Conservation (phyloP, 2,329 filamentous ascomycete species). For the Colletotrichum godetiae region DNA sequence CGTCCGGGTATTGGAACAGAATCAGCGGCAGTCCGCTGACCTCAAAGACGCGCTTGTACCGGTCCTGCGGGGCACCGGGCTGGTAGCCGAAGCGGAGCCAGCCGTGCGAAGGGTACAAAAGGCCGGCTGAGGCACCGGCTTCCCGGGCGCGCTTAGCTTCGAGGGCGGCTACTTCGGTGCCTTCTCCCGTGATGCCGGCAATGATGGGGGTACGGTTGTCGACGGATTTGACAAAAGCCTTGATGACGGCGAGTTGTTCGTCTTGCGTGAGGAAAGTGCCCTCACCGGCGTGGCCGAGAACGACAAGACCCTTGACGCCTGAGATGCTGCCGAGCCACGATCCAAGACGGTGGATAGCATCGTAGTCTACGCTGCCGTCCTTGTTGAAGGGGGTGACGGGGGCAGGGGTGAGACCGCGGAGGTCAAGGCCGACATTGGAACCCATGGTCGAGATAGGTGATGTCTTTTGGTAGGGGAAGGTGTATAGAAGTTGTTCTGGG, state of each 20-base stretch:
- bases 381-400: constrained; percentile 63
- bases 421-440: constrained; percentile 48
- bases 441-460: constrained; percentile 38
- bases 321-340: constrained; percentile 63
- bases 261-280: constrained; percentile 63
- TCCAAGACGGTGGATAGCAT: constrained; percentile 63
- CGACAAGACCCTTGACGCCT: constrained; percentile 63
- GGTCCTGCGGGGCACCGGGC: constrained; percentile 61
- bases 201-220: constrained; percentile 62
- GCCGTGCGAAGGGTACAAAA: constrained; percentile 64
- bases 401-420: constrained; percentile 61
- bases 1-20: constrained; percentile 65
- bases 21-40: constrained; percentile 60
- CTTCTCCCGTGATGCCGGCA: constrained; percentile 64
- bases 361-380: constrained; percentile 60
- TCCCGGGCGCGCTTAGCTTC: constrained; percentile 62
- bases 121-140: constrained; percentile 61
- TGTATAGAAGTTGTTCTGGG: neutral
- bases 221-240: constrained; percentile 63
- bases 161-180: constrained; percentile 62
- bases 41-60: constrained; percentile 62
- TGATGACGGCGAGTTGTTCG: constrained; percentile 61
- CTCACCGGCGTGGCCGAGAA: constrained; percentile 65
- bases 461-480: neutral
- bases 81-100: constrained; percentile 68